Evolutionary conservation across 2,329 filamentous ascomycete genomes (phyloP).

Genomic region (Atkinsonella texensis): DNA sequence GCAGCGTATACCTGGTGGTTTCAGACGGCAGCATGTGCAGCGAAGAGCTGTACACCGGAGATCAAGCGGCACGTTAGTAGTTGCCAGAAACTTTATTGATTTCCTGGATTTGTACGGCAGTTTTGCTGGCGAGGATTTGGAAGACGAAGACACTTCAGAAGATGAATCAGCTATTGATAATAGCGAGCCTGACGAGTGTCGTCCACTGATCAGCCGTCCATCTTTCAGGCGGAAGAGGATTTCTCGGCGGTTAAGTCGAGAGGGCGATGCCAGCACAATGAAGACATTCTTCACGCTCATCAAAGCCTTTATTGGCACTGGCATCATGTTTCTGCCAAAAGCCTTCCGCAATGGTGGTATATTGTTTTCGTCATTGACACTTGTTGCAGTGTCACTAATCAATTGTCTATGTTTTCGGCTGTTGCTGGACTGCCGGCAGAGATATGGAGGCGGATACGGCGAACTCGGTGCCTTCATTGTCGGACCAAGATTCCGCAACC

Average conservation of each 20-base stretch:
- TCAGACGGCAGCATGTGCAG: conserved; percentile 32
- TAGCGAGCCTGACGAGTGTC: conserved; percentile 34
- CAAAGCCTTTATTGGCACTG: conserved; percentile 69
- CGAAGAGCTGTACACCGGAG: conserved; percentile 26
- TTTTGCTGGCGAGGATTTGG: conserved; percentile 62
- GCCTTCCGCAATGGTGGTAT: conserved; percentile 70
- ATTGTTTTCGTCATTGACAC: conserved; percentile 58
- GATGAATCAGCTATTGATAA: conserved; percentile 45
- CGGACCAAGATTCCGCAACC: conserved; percentile 47
- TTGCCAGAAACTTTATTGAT: conserved; percentile 60
- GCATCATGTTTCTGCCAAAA: conserved; percentile 72
- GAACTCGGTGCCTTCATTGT: conserved; percentile 58
- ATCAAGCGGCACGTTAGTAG: conserved; percentile 30
- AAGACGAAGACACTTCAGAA: conserved; percentile 34
- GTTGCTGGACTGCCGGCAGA: conserved; percentile 52
- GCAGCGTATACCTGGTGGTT: conserved; percentile 33
- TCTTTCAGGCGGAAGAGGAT: conserved; percentile 40
- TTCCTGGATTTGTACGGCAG: conserved; percentile 66
- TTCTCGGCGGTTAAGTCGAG: conserved; percentile 28
- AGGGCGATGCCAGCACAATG: conserved; percentile 53
- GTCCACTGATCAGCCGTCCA: conserved; percentile 36
- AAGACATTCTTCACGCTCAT: conserved; percentile 70
- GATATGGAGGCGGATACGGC: conserved; percentile 59
- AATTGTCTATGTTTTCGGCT: conserved; percentile 63
- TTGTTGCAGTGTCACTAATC: conserved; percentile 52